Evolutionary conservation across 78 protist genomes (phyloP).

Genomic region (Planoprotostelium fungivorum): DNA sequence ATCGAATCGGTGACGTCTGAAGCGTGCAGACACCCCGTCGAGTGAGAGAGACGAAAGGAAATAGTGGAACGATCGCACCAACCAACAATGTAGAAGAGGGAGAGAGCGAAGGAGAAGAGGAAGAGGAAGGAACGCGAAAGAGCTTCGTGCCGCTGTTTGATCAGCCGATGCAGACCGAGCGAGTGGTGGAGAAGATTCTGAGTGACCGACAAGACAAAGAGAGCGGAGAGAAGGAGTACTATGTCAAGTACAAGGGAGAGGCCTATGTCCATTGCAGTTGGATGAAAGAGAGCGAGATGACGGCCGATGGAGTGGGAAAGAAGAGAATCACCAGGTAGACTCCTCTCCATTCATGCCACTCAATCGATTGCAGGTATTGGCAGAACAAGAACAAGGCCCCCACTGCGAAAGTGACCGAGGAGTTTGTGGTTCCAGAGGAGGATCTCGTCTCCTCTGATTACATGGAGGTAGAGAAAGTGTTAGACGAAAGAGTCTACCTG

Average conservation of each 20-base stretch:
- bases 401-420: neutral
- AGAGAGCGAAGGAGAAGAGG: neutral
- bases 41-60: no score
- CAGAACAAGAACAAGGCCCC: slow-evolving; percentile 28
- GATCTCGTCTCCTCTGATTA: slow-evolving; percentile 5
- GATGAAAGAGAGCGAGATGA: slow-evolving; percentile 17
- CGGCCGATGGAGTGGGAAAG: neutral
- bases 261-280: slow-evolving; percentile 55
- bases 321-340: neutral
- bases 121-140: neutral
- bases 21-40: no score
- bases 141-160: neutral
- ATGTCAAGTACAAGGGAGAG: slow-evolving; percentile 44
- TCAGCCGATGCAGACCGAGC: neutral
- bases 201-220: neutral
- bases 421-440: neutral
- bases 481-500: slow-evolving; percentile 6
- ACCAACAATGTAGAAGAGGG: no score
- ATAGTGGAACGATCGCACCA: no score
- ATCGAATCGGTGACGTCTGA: no score
- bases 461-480: slow-evolving; percentile 32
- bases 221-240: neutral
- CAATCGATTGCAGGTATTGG: slow-evolving; percentile 11
- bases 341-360: no score
- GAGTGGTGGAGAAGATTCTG: neutral